Evolutionary conservation across 2,329 filamentous ascomycete species (phyloP), one percentile per base, ranked within the genome.

Genomic region (Pseudonectria foliicola): DNA sequence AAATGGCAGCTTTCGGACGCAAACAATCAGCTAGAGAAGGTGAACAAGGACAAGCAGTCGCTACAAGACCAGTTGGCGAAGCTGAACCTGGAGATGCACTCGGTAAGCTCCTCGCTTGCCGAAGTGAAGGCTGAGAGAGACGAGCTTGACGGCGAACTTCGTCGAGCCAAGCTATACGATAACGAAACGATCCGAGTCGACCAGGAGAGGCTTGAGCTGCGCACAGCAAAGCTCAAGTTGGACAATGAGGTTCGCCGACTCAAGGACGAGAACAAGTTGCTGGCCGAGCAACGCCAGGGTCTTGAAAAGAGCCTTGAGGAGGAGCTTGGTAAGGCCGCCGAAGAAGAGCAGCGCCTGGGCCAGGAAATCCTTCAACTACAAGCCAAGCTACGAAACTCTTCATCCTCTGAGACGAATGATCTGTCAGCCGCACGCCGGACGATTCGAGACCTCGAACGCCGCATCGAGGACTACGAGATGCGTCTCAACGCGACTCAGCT

Each of bases 121-220:
- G 75, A 80, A 44, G 59, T 70, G 7, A 71, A 78, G 53, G 73
- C 77, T 2, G 80, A 86, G 47, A 73, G 80, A 10, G 78, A 85
- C 48, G 78, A 82, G 50, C 59, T 85, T 13, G 73, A 80, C 37
- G 70, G 62, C 23, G 75, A 82, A 48, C 62, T 85, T 13, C 67
- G 69, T 29, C 67, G 68, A 15, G 54, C 66, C n/a, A 67, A 65
- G 41, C 66, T 75, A 26, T 70, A 73, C 35, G 74, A 73, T 31
- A 71, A 71, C 35, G 74, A 80, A 38, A 75, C 70, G 1, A 71
- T 76, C 46, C 72, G 71, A 10, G 56, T 82, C 29, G 81, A 85
- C 45, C 75, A 80, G 41, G 82, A 86, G 50, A 78, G 80, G 44
- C 62, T 82, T 29, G 79, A 85, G 35, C 64, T 86, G 15, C 76